Conservation (phyloP, 192 early-diverging fungal species). For the Dissophora ornata region DNA sequence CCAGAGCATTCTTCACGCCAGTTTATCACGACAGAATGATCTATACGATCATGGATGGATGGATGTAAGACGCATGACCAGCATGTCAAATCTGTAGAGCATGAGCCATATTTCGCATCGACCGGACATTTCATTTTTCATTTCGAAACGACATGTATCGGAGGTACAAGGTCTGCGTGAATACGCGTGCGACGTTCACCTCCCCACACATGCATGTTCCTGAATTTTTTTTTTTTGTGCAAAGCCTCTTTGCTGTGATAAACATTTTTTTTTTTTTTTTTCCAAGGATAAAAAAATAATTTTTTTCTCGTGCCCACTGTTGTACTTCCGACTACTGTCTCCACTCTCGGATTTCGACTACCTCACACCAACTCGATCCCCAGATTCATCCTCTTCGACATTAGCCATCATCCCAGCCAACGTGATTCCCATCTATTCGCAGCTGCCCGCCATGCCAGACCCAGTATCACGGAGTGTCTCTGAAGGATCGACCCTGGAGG, state of each 20-base stretch:
- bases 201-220: too few relatives aligned
- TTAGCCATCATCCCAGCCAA: background rate
- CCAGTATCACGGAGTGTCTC: conserved; percentile 40
- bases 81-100: too few relatives aligned
- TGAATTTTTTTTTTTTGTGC: background rate
- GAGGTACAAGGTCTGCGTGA: too few relatives aligned
- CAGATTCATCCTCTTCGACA: conserved; percentile 4
- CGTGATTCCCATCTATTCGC: background rate
- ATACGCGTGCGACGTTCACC: too few relatives aligned
- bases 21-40: too few relatives aligned
- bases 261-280: conserved; percentile 3
- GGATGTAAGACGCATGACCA: too few relatives aligned
- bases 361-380: background rate
- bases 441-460: conserved; percentile 26
- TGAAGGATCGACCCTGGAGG: conserved; percentile 34
- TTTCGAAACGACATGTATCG: too few relatives aligned
- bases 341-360: background rate
- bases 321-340: background rate
- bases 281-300: conserved; percentile 5
- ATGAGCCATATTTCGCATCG: too few relatives aligned
- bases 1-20: too few relatives aligned
- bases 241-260: too few relatives aligned
- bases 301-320: background rate
- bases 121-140: too few relatives aligned
- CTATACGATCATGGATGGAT: too few relatives aligned